Conservation (phyloP, 83 land plant species). For the Thuja plicata region DNA sequence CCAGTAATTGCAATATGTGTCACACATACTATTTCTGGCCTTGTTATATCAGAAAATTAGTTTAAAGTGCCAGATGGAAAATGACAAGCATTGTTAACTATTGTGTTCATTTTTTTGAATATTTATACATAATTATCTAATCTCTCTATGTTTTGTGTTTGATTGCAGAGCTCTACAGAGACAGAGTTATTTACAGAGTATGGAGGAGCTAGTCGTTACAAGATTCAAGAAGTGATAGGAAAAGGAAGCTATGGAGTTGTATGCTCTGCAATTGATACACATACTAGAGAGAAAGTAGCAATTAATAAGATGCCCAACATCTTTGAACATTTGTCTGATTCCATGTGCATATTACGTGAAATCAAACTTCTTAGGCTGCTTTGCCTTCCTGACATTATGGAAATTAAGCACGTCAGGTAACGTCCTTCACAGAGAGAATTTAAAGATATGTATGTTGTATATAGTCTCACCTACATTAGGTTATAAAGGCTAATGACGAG, state of each 20-base stretch:
- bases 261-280: slow-evolving; percentile 37
- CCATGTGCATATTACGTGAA: slow-evolving; percentile 45
- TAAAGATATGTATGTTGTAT: slow-evolving; percentile 75
- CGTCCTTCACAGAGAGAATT: slow-evolving; percentile 68
- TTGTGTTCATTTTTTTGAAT: background rate
- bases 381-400: slow-evolving; percentile 73
- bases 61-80: too few species aligned
- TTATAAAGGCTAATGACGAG: slow-evolving; percentile 86
- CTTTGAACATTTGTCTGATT: slow-evolving; percentile 38
- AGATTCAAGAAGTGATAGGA: slow-evolving; percentile 65
- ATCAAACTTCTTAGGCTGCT: slow-evolving; percentile 54
- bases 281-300: slow-evolving; percentile 38
- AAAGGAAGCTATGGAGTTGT: slow-evolving; percentile 74
- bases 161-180: slow-evolving; percentile 42
- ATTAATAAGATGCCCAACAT: slow-evolving; percentile 45
- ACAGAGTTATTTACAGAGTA: slow-evolving; percentile 66
- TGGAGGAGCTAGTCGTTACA: slow-evolving; percentile 67
- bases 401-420: slow-evolving; percentile 70
- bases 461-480: slow-evolving; percentile 79
- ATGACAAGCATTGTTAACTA: too few species aligned
- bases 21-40: too few species aligned
- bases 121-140: background rate
- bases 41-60: too few species aligned
- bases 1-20: too few species aligned
- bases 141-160: background rate